These are phyloP conservation scores for Marasmius fiardii DNA, from an alignment of 1,284 basidiomycete species.

Conservation along the genomic window DNA sequence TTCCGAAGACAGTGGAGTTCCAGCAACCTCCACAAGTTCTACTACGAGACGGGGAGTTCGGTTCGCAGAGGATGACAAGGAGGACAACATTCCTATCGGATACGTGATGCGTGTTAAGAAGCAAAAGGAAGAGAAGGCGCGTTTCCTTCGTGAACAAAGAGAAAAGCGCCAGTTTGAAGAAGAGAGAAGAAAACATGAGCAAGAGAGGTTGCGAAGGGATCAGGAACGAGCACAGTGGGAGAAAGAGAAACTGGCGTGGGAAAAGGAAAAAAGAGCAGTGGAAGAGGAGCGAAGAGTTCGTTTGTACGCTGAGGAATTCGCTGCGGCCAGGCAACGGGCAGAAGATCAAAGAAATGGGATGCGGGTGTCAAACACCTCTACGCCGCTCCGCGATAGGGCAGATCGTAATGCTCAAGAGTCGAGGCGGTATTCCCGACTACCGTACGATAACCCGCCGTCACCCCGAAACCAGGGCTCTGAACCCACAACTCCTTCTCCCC, in stretches of 20 bases:
- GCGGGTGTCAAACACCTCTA: slow-evolving; percentile 30
- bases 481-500: slow-evolving; percentile 26
- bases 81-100: slow-evolving; percentile 63
- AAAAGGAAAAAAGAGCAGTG: slow-evolving; percentile 49
- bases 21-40: slow-evolving; percentile 7
- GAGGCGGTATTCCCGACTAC: slow-evolving; percentile 34
- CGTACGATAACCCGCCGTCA: slow-evolving; percentile 31
- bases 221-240: slow-evolving; percentile 48
- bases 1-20: neutral
- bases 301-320: slow-evolving; percentile 56
- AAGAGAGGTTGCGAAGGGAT: slow-evolving; percentile 44
- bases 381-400: slow-evolving; percentile 33
- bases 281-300: slow-evolving; percentile 57
- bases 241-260: slow-evolving; percentile 49
- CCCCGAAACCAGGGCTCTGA: slow-evolving; percentile 44
- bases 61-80: slow-evolving; percentile 64
- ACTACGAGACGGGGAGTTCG: slow-evolving; percentile 59
- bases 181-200: slow-evolving; percentile 40
- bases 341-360: slow-evolving; percentile 52
- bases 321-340: slow-evolving; percentile 55
- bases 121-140: slow-evolving; percentile 67
- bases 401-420: slow-evolving; percentile 43
- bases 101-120: slow-evolving; percentile 67
- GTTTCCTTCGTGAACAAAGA: slow-evolving; percentile 60
- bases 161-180: slow-evolving; percentile 43